phyloP scores from a whole-genome alignment of 2,329 filamentous ascomycete species.

The Alternaria sp. region DNA sequence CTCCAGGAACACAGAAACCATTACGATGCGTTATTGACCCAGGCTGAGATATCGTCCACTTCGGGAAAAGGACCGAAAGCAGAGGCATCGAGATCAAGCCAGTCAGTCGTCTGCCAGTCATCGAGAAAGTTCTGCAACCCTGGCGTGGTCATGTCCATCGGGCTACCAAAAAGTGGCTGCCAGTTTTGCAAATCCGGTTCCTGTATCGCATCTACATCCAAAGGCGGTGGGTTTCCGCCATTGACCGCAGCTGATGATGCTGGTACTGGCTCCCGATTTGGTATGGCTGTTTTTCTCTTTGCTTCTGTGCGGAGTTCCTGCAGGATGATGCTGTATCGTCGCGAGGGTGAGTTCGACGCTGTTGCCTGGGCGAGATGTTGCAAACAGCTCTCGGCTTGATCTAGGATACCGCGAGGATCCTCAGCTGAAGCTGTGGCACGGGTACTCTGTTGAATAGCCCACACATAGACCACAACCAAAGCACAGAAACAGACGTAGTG shows the following conservation, averaged over 20 bases:
- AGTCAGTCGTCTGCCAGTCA: conserved; percentile 44
- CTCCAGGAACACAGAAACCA: background rate
- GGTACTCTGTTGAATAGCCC: conserved; percentile 52
- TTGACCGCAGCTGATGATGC: background rate
- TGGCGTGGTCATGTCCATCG: conserved; percentile 21
- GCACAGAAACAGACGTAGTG: conserved; percentile 60
- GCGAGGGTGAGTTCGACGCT: conserved; percentile 55
- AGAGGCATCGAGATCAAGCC: conserved; percentile 44
- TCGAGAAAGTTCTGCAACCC: conserved; percentile 31
- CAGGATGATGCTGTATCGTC: conserved; percentile 57
- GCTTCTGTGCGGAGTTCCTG: conserved; percentile 55
- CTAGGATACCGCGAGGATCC: conserved; percentile 41
- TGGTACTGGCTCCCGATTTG: conserved; percentile 3
- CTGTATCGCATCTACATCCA: background rate
- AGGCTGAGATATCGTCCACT: conserved; percentile 9
- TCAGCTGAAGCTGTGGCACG: conserved; percentile 5
- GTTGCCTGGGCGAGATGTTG: conserved; percentile 56
- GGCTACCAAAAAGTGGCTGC: conserved; percentile 31
- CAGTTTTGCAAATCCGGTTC: conserved; percentile 11
- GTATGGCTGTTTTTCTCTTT: conserved; percentile 25
- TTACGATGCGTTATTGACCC: conserved; percentile 4
- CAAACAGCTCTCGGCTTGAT: conserved; percentile 55
- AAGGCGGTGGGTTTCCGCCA: background rate
- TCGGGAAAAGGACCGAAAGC: conserved; percentile 29
- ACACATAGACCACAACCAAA: conserved; percentile 56